Evolutionary conservation across 208 protist genomes (phyloP).

Genomic region (Trypanosoma vivax): DNA sequence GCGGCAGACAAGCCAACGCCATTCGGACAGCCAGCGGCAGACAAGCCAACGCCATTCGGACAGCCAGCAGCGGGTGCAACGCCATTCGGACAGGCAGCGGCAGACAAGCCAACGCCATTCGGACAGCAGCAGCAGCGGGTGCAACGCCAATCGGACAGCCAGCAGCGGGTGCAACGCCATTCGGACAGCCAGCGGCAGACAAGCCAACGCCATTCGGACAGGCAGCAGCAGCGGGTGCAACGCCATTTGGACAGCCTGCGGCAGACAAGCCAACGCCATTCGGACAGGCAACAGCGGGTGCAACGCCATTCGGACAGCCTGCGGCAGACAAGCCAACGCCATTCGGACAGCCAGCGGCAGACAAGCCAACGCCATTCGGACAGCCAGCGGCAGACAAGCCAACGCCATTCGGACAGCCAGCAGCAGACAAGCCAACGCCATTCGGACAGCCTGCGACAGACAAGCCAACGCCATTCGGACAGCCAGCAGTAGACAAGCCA

Average conservation of each 20-base stretch:
- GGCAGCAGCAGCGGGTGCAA: neutral
- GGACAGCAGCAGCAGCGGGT: neutral
- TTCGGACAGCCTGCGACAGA: neutral
- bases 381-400: neutral
- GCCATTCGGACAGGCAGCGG: constrained; percentile 11
- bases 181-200: neutral
- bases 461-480: neutral
- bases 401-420: too few relatives aligned
- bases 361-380: neutral
- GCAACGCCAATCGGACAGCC: neutral
- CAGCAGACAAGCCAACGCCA: neutral
- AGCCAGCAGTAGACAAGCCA: neutral
- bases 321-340: neutral
- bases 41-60: neutral
- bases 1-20: neutral
- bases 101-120: constrained; percentile 6
- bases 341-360: neutral
- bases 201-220: neutral
- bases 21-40: neutral
- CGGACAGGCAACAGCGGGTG: neutral
- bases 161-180: neutral
- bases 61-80: neutral
- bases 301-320: neutral
- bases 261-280: neutral
- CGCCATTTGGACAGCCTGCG: neutral